phyloP scores from a whole-genome alignment of 2,329 filamentous ascomycete species.

The Cladophialophora exuberans region DNA sequence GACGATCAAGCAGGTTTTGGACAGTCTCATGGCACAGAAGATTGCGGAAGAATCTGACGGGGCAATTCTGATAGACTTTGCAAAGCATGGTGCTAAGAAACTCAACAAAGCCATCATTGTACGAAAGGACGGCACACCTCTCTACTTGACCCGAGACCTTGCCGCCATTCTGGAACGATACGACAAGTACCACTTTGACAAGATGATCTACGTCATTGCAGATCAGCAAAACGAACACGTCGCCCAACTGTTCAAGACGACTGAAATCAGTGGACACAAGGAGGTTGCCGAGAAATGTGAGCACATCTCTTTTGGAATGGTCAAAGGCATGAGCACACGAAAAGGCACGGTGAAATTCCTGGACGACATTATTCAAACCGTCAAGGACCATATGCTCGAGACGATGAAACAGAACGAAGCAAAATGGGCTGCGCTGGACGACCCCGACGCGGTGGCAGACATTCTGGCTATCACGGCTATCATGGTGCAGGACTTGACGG shows the following conservation, averaged over 20 bases:
- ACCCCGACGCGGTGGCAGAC: slow-evolving; percentile 82
- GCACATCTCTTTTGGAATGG: slow-evolving; percentile 70
- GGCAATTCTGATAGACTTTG: slow-evolving; percentile 70
- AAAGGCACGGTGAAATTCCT: slow-evolving; percentile 75
- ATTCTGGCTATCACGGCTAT: slow-evolving; percentile 89
- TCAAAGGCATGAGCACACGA: slow-evolving; percentile 66
- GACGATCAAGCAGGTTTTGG: slow-evolving; percentile 64
- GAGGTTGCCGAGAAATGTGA: slow-evolving; percentile 63
- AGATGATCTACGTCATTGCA: slow-evolving; percentile 70
- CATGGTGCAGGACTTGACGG: slow-evolving; percentile 98
- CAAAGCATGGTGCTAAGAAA: slow-evolving; percentile 68
- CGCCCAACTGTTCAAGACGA: slow-evolving; percentile 67
- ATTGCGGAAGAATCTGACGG: slow-evolving; percentile 68
- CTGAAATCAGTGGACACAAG: slow-evolving; percentile 63
- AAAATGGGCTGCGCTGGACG: slow-evolving; percentile 88
- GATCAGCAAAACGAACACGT: slow-evolving; percentile 67
- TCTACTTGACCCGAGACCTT: slow-evolving; percentile 72
- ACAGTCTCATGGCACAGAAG: slow-evolving; percentile 61
- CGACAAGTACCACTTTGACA: slow-evolving; percentile 65
- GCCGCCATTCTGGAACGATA: slow-evolving; percentile 67
- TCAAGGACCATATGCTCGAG: slow-evolving; percentile 95
- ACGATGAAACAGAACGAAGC: slow-evolving; percentile 88
- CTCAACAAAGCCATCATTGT: slow-evolving; percentile 69
- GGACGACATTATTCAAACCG: slow-evolving; percentile 74
- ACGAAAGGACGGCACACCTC: slow-evolving; percentile 68